These are phyloP conservation scores for Cadophora sp. DNA, from an alignment of 2,329 filamentous ascomycete species.

Conservation along the genomic window DNA sequence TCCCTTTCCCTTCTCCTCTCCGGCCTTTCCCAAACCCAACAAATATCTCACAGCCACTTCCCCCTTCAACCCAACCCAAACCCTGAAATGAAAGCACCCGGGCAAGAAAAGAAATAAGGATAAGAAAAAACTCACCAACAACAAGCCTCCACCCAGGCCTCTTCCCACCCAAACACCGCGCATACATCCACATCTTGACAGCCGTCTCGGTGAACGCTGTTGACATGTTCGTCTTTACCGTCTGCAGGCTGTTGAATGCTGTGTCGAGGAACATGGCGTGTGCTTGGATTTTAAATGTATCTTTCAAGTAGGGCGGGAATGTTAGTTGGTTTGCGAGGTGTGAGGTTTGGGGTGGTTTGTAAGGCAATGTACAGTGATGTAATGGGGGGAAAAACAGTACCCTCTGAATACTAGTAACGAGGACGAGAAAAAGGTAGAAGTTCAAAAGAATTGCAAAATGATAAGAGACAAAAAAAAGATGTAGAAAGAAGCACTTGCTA, in stretches of 20 bases:
- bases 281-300: slow-evolving; percentile 82
- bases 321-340: no score
- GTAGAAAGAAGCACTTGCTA: neutral
- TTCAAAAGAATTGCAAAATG: no score
- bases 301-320: slow-evolving; percentile 44
- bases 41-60: no score
- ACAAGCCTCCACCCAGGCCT: slow-evolving; percentile 67
- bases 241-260: slow-evolving; percentile 72
- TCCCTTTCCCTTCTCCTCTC: neutral
- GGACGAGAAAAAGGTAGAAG: neutral
- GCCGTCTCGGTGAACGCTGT: slow-evolving; percentile 80
- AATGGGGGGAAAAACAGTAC: neutral
- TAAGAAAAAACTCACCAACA: slow-evolving; percentile 43
- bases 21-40: neutral
- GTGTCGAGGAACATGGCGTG: slow-evolving; percentile 86
- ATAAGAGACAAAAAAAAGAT: no score
- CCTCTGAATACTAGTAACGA: neutral
- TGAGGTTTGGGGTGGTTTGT: no score
- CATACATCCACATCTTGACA: slow-evolving; percentile 73
- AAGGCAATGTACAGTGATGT: no score
- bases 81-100: neutral
- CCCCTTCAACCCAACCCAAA: no score
- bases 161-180: slow-evolving; percentile 63
- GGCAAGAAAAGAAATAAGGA: neutral
- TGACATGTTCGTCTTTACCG: slow-evolving; percentile 77